Base-by-base conservation (phyloP, 2,329 filamentous ascomycete genomes). In the Arthrocladium fulminans region DNA sequence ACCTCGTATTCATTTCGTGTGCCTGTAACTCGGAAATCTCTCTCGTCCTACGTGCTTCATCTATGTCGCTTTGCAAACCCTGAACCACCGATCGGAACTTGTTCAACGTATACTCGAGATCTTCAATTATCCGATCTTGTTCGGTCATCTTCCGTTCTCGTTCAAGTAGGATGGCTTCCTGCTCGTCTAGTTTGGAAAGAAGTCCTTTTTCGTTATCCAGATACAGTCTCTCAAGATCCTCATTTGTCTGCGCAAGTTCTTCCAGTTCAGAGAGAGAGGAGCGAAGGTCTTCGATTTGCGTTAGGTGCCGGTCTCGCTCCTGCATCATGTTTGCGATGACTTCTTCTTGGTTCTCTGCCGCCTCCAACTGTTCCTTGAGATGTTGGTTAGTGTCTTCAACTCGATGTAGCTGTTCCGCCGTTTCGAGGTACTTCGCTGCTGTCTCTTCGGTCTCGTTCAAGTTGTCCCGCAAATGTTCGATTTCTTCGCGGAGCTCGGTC, bases 151-250 rank as follows among this genome's bases (percentile, higher is more conserved):
- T 80, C 49, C 84, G 81, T 27, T 76, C 75, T 60, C 94, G 85
- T 61, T 97, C 90, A n/a, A 79, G 75, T 54, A 96, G 85, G 51
- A 95, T 71, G 47, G 76, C 79, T 55, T 96, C 89, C 64, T 86
- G 87, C 67, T 88, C 85, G 62, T 96, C 89, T 48, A 97, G 79
- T 59, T 96, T 89, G 59, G 94, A 86, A 63, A 95, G 88, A 67
- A 98, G 79, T 63, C 97, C 89, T 65, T 90, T 94, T 63, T 94
- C 57, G 41, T 57, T 55, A 15, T 59, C 57, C 25, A 56, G 53
- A 88, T 96, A 89, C 61, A 95, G 95, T 59, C 87, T 79, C 63
- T 96, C 89, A 2, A 98, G 79, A 66, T 98, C 92, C 60, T 97
- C 89, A 58, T 88, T 94, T 58, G 97, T 81, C 62, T 98, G 90